Base-by-base conservation (phyloP, 257 asterid species). In the Nicotiana tabacum region DNA sequence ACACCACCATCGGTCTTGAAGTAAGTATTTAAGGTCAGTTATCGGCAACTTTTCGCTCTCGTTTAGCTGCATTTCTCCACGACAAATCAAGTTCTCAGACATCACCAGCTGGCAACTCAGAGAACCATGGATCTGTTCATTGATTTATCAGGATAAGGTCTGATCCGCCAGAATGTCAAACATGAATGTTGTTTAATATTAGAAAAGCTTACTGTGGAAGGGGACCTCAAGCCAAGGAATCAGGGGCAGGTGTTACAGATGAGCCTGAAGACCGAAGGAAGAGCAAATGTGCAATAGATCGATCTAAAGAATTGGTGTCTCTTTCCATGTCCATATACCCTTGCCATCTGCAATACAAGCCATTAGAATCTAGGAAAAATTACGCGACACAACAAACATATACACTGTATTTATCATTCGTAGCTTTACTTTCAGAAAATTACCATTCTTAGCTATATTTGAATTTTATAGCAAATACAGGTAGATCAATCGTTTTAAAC, bases 211-310 rank as follows among this genome's bases (percentile, higher is more conserved):
- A 91, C 93, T 89, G 4, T 77, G 17, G 86, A 51, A 24, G 88
- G 78, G 58, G 92, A 79, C 83, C 77, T 83, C 65, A 87, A 84
- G 83, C 81, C 55, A 58, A 27, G 2, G 90, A 67, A 58, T 87
- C 88, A 18, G 74, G 83, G 39, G 81, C 78, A 16, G 87, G 85
- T 12, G 60, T 10, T 33, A 79, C 66, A 15, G 91, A 80, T 74
- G 90, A 84, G 82, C 87, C 92, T 24, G 92, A 84, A 67, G 95
- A 90, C 87, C 92, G 78, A 84, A 91, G 92, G 84, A 93, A 94
- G 90, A 94, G 65, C 62, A 94, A 81, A 83, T 93, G 98, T 2
- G 97, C 97, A 24, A 93, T 85, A 24, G 98, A 93, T 82, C 98
- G 91, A 77, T 94, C 98, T 84, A 93, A 86, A 33, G 97, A 94